A percentile compares a stretch with the other conserved stretches of the same genome.
Conservation (phyloP, 1,139 yeast species). For the Debaryomycetaceae sp. region DNA sequence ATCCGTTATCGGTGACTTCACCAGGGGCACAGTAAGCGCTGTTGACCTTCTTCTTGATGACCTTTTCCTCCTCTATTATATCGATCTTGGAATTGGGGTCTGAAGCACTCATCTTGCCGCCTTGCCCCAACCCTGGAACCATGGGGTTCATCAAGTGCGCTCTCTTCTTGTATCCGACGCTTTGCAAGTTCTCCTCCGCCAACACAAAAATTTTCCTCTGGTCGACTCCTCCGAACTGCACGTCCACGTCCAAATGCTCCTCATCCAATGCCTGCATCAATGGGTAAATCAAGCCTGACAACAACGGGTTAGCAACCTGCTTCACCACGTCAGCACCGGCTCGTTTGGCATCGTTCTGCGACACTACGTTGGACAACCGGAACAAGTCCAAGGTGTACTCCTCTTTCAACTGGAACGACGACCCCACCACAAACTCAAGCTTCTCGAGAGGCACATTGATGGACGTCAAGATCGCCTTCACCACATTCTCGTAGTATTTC, state of each 20-base stretch:
- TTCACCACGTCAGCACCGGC: slow-evolving; percentile 99
- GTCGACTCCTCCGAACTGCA: slow-evolving; percentile 98
- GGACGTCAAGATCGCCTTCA: slow-evolving; percentile 79
- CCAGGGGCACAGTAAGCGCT: slow-evolving; percentile 97
- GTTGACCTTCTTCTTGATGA: slow-evolving; percentile 83
- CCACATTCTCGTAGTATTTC: slow-evolving; percentile 76
- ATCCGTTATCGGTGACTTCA: slow-evolving; percentile 84
- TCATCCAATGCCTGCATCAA: slow-evolving; percentile 99
- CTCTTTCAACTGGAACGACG: slow-evolving; percentile 75
- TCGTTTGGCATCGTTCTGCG: slow-evolving; percentile 95
- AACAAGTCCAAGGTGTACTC: slow-evolving; percentile 88
- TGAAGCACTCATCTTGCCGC: slow-evolving; percentile 98
- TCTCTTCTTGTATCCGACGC: slow-evolving; percentile 91
- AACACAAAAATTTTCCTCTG: slow-evolving; percentile 96
- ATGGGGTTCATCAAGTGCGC: slow-evolving; percentile 98
- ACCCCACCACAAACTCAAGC: slow-evolving; percentile 80
- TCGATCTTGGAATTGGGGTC: slow-evolving; percentile 98
- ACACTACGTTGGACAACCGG: slow-evolving; percentile 73
- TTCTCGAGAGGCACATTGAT: slow-evolving; percentile 90
- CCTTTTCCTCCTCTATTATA: slow-evolving; percentile 81
- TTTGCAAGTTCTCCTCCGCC: slow-evolving; percentile 90
- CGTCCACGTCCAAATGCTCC: slow-evolving; percentile 83
- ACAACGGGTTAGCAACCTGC: slow-evolving; percentile 90
- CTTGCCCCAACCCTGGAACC: slow-evolving; percentile 97
- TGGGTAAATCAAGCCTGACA: slow-evolving; percentile 94